These are phyloP conservation scores for Thelephora ganbajun DNA, from an alignment of 768 basidiomycete genomes.

Conservation along the genomic window DNA sequence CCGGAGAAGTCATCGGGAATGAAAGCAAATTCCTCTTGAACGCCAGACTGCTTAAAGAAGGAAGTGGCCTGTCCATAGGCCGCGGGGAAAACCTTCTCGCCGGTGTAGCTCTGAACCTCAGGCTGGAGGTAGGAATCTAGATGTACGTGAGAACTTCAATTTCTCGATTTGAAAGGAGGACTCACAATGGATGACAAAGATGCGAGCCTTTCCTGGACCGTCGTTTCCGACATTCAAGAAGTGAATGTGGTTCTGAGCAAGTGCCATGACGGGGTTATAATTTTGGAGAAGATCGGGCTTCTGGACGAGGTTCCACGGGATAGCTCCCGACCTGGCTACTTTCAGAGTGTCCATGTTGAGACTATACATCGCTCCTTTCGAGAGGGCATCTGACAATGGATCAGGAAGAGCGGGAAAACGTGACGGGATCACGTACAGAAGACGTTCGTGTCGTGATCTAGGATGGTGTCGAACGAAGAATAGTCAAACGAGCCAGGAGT, in stretches of 20 bases:
- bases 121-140: slow-evolving; percentile 75
- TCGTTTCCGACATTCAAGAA: slow-evolving; percentile 63
- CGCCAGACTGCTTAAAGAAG: slow-evolving; percentile 45
- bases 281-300: slow-evolving; percentile 33
- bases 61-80: slow-evolving; percentile 55
- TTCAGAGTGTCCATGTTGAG: slow-evolving; percentile 59
- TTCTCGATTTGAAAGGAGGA: slow-evolving; percentile 2
- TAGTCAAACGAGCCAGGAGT: slow-evolving; percentile 45
- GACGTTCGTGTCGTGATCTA: slow-evolving; percentile 92
- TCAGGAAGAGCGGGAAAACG: slow-evolving; percentile 4
- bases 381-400: slow-evolving; percentile 44
- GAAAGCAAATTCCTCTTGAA: slow-evolving; percentile 66
- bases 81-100: slow-evolving; percentile 47
- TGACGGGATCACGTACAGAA: slow-evolving; percentile 42
- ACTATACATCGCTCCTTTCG: slow-evolving; percentile 46
- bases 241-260: slow-evolving; percentile 79
- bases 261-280: slow-evolving; percentile 61
- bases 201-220: slow-evolving; percentile 53
- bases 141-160: neutral
- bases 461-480: slow-evolving; percentile 49
- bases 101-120: slow-evolving; percentile 43
- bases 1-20: slow-evolving; percentile 60
- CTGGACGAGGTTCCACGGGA: slow-evolving; percentile 54
- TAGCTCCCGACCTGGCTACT: slow-evolving; percentile 37
- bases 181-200: slow-evolving; percentile 85